Base-by-base conservation (phyloP, 768 basidiomycete species). In the Aureoboletus auriporus region DNA sequence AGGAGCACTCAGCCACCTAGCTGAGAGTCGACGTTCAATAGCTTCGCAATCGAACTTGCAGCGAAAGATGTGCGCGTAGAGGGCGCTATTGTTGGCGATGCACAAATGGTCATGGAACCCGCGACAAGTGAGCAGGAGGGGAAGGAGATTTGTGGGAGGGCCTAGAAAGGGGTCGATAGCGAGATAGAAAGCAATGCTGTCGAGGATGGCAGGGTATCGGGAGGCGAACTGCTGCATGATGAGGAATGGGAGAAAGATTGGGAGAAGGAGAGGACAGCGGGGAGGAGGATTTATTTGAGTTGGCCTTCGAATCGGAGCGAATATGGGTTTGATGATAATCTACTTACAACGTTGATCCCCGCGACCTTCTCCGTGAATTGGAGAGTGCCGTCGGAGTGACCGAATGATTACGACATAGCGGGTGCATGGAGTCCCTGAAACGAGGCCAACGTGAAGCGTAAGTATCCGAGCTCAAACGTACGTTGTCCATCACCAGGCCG, bases 1-100 rank as follows among this genome's bases (percentile, higher is more conserved):
- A 10, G 59, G 53, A 29, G 70, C 57, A 5, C 67, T 71, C 6
- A 65, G 55, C 69, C 74, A 75, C 40, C 66, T 56, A 37, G 59
- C 42, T 29, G 64, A 62, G 11, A 75, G 62, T 39, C 76, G 70
- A 42, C 75, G 71, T 29, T 53, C 55, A 36, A 70, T 59, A 12
- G 77, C 77, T 10, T 35, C 46, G 31, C 37, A 58, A 42, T 79
- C 76, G 42, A 79, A 79, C 50, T 76, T 77, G 57, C 58, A 56
- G 11, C 62, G 62, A 54, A 76, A 80, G 34, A 77, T 70, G 45
- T 63, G 60, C 13, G 74, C 74, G 49, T 74, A 76, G 17, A 77
- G 64, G 33, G 59, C 61, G 29, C 62, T 51, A 49, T 75, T 75
- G 50, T 64, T 61, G 52, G 58, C 44, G 34, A 68, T 58, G 12